Evolutionary conservation across 257 asterid genomes (phyloP).

Genomic region (Plantago major): DNA sequence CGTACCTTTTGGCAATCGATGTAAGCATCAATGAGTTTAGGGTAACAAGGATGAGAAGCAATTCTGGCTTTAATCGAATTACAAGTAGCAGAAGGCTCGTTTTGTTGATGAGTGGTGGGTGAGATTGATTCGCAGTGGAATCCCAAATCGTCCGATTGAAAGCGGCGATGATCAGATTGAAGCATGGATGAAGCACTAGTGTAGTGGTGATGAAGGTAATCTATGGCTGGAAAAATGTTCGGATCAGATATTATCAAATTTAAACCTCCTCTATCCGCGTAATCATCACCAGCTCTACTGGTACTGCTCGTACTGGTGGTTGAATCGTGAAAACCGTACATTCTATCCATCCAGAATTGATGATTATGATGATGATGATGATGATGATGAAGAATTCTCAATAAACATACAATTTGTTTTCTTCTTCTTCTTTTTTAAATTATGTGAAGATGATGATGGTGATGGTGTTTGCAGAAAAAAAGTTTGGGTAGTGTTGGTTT

Average conservation of each 20-base stretch:
- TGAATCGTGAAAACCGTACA: constrained; percentile 25
- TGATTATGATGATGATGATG: too few relatives aligned
- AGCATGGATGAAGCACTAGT: too few relatives aligned
- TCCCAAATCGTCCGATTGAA: constrained; percentile 21
- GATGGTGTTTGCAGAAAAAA: background rate
- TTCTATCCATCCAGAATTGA: constrained; percentile 25
- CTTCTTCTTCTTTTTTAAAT: too few relatives aligned
- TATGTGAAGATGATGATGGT: background rate
- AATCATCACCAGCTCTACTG: constrained; percentile 10
- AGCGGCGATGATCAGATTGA: too few relatives aligned
- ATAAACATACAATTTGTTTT: too few relatives aligned
- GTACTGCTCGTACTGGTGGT: background rate
- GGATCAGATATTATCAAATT: too few relatives aligned
- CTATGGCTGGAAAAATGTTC: too few relatives aligned
- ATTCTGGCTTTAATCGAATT: constrained; percentile 36
- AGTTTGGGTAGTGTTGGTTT: background rate
- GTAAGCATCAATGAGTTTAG: constrained; percentile 46
- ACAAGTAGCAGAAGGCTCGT: constrained; percentile 1
- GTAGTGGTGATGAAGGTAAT: too few relatives aligned
- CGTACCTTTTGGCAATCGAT: constrained; percentile 61
- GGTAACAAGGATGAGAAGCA: constrained; percentile 53
- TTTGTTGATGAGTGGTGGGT: constrained; percentile 1
- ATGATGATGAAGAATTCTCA: too few relatives aligned
- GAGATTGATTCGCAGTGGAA: constrained; percentile 17
- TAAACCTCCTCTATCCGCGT: constrained; percentile 17